Evolutionary conservation across 805 yeast species (phyloP).

Genomic region (Metahyphopichia silvanorum): DNA sequence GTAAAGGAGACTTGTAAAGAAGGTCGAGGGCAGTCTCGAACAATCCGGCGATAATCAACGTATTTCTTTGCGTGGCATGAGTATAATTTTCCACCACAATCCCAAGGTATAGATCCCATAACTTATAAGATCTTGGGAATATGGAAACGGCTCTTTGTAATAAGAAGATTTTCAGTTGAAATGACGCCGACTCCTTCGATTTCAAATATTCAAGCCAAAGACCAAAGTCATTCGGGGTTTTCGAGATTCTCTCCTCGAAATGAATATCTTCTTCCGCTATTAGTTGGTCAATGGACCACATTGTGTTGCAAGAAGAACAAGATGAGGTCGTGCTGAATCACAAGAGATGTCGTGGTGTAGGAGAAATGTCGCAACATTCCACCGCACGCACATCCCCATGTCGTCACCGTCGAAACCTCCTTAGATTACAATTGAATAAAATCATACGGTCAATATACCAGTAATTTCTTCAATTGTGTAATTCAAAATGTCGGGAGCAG

Average conservation of each 20-base stretch:
- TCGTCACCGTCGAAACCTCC: too few species aligned
- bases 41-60: background rate
- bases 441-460: too few species aligned
- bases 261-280: slow-evolving; percentile 24
- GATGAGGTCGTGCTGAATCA: too few species aligned
- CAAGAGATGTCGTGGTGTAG: too few species aligned
- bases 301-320: too few species aligned
- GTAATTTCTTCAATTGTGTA: too few species aligned
- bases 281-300: slow-evolving; percentile 12
- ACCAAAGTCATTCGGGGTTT: slow-evolving; percentile 28
- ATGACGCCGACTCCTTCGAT: slow-evolving; percentile 21
- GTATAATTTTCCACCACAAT: slow-evolving; percentile 30
- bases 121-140: slow-evolving; percentile 44
- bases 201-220: slow-evolving; percentile 47
- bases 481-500: slow-evolving; percentile 56
- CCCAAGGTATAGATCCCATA: slow-evolving; percentile 54
- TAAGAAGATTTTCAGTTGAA: slow-evolving; percentile 42
- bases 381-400: too few species aligned
- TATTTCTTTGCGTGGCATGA: slow-evolving; percentile 1
- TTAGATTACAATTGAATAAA: too few species aligned
- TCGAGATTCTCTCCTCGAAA: slow-evolving; percentile 33
- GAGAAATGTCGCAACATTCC: too few species aligned
- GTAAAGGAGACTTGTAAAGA: slow-evolving; percentile 41
- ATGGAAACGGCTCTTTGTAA: slow-evolving; percentile 48
- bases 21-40: slow-evolving; percentile 31